Evolutionary conservation across 805 yeast species (phyloP), one percentile per base, ranked within the genome.

Genomic region (Vanderwaltozyma verrucispora): DNA sequence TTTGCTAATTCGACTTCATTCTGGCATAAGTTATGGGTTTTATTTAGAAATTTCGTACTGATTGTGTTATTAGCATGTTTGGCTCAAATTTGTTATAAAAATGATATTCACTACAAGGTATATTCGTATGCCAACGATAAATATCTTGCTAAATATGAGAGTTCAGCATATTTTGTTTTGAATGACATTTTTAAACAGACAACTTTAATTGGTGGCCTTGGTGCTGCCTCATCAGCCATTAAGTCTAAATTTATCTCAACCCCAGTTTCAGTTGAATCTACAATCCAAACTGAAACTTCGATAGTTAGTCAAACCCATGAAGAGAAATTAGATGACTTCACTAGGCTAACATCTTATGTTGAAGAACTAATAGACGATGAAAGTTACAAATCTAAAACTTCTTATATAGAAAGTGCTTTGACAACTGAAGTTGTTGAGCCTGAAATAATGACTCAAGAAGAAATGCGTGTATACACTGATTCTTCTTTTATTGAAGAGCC

Each of bases 1-100:
- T 66, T 66, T 42, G 60, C 70, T 1, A 52, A 53, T 4, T 32
- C 35, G 13, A 63, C 73, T 7, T 49, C 61, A 2, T 30, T 51
- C 4, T 35, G 46, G 30, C 43, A 46, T 21, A 52, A 50, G 34
- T 13, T 56, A 2, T 45, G 49, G 36, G 47, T 38, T 18, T 41
- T 53, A 11, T 37, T 60, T 14, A 30, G 48, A 24, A 58, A 58
- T 30, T 32, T 49, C 16, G 32, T 54, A n/a, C 20, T 58, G 5
- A 36, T 58, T 13, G 51, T 49, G 9, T n/a, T 48, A 1, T 19
- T 60, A 5, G 54, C 59, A 7, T 43, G 37, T 6, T 25, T 45
- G 14, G 48, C 52, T 3, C 56, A 60, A 30, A 16, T 49, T 5
- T 41, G 44, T 7, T 49, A 51, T 38, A 43, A 53, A 28, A 40